phyloP scores from a whole-genome alignment of 768 basidiomycete species.

The Pisolithus sp. region DNA sequence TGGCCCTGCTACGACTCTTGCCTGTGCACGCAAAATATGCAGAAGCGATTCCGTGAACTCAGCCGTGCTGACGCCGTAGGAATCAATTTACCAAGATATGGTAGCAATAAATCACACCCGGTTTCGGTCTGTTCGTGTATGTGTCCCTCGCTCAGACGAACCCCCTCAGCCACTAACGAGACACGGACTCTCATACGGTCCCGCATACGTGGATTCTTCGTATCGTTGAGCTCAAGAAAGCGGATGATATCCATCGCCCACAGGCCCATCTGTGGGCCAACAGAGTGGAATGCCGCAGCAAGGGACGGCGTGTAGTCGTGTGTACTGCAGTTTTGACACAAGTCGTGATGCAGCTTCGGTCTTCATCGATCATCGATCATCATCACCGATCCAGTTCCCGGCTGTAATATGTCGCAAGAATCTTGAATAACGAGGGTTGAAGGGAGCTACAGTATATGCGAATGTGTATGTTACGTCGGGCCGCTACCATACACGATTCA shows the following conservation, averaged over 20 bases:
- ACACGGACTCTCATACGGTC: not conserved
- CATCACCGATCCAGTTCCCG: no score
- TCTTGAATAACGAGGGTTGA: no score
- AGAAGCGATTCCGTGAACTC: conserved; percentile 98
- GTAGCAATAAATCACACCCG: conserved; percentile 98
- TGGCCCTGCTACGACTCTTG: conserved; percentile 99
- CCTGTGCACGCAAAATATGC: conserved; percentile 99
- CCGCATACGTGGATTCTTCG: conserved; percentile 81
- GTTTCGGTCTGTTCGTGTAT: conserved; percentile 96
- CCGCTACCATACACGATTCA: no score
- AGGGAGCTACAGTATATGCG: no score
- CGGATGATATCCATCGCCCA: conserved; percentile 88
- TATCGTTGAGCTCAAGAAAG: conserved; percentile 92
- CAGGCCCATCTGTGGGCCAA: no score
- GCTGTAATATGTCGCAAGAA: no score
- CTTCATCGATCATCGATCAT: no score
- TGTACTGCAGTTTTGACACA: no score
- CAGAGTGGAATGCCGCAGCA: no score
- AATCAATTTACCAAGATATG: conserved; percentile 98
- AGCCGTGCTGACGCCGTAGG: conserved; percentile 91
- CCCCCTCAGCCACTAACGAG: not conserved
- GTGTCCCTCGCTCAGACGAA: conserved; percentile 26
- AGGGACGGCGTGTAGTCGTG: no score
- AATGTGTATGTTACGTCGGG: no score
- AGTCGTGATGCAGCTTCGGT: no score